Percentiles rank a stretch among this genome's conserved stretches.
Conservation (phyloP, 352 stramenopile genomes). For the Phytophthora multivora region DNA sequence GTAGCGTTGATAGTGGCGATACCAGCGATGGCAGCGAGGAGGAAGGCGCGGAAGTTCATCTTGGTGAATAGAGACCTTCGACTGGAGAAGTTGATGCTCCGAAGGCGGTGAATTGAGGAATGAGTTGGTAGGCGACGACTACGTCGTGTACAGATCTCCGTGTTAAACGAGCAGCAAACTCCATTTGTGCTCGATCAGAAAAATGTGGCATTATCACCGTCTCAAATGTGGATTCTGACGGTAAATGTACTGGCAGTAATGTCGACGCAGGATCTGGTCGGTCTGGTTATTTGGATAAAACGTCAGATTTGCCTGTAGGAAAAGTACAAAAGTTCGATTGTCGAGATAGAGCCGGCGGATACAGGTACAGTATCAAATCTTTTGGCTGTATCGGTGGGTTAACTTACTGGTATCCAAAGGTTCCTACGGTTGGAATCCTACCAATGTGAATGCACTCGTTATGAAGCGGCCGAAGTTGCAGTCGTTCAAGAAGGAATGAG, state of each 20-base stretch:
- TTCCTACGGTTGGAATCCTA: not conserved
- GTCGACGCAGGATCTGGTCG: slow-evolving; percentile 14
- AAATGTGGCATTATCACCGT: slow-evolving; percentile 2
- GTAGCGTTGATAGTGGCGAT: slow-evolving; percentile 1
- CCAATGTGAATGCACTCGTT: not conserved
- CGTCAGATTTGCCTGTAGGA: not conserved
- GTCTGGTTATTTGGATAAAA: slow-evolving; percentile 16
- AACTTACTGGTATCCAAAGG: slow-evolving; percentile 1
- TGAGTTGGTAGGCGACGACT: no score
- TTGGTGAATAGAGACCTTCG: not conserved
- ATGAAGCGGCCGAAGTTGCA: not conserved
- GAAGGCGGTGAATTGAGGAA: slow-evolving; percentile 5
- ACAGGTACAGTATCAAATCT: slow-evolving; percentile 4
- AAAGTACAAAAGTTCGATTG: slow-evolving; percentile 5
- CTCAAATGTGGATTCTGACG: slow-evolving; percentile 6
- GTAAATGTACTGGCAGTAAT: not conserved
- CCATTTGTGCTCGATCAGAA: slow-evolving; percentile 7
- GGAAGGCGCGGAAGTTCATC: slow-evolving; percentile 25
- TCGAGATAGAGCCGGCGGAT: slow-evolving; percentile 11
- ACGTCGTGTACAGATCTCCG: not conserved
- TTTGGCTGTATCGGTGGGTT: not conserved
- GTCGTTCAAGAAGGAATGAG: no score
- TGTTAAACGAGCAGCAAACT: slow-evolving; percentile 11
- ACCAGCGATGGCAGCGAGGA: slow-evolving; percentile 11
- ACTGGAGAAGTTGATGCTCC: not conserved